Evolutionary conservation across 495 filamentous ascomycete species (phyloP).

Genomic region (Aspergillus cristatus): DNA sequence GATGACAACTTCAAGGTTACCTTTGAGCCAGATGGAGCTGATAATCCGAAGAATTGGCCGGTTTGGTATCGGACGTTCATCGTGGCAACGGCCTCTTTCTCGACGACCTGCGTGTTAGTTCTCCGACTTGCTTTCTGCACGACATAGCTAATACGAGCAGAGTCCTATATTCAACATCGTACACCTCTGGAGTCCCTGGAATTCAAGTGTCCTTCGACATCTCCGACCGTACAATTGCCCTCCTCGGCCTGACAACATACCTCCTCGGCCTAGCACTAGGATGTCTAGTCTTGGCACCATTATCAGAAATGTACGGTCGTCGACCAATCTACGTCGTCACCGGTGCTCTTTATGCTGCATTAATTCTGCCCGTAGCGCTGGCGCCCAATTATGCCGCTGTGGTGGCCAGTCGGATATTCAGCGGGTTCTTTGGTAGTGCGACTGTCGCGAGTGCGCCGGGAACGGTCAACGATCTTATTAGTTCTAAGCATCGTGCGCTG

Average conservation of each 20-base stretch:
- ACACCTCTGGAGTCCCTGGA: constrained; percentile 57
- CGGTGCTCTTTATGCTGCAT: constrained; percentile 48
- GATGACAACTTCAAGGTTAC: constrained; percentile 68
- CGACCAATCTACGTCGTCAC: constrained; percentile 57
- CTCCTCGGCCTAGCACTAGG: constrained; percentile 58
- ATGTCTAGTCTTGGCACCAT: constrained; percentile 60
- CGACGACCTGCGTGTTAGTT: constrained; percentile 51
- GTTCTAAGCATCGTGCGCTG: constrained; percentile 54
- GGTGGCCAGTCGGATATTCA: constrained; percentile 42
- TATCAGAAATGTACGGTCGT: constrained; percentile 68
- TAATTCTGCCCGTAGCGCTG: constrained; percentile 61
- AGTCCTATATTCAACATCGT: constrained; percentile 68
- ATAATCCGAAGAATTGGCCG: constrained; percentile 63
- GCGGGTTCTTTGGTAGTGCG: constrained; percentile 58
- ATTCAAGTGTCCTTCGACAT: constrained; percentile 57
- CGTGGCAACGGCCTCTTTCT: constrained; percentile 51
- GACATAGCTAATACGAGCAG: constrained; percentile 9
- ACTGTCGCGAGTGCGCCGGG: constrained; percentile 68
- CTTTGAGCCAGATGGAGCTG: constrained; percentile 48
- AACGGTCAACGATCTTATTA: constrained; percentile 65
- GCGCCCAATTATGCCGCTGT: constrained; percentile 57
- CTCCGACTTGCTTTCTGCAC: not conserved
- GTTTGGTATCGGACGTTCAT: constrained; percentile 52
- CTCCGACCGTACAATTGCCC: constrained; percentile 42
- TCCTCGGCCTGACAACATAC: constrained; percentile 68